A percentile compares a stretch with the other conserved stretches of the same genome.
These are phyloP conservation scores for Irpex sp. DNA, from an alignment of 1,284 basidiomycete genomes.

Conservation along the genomic window DNA sequence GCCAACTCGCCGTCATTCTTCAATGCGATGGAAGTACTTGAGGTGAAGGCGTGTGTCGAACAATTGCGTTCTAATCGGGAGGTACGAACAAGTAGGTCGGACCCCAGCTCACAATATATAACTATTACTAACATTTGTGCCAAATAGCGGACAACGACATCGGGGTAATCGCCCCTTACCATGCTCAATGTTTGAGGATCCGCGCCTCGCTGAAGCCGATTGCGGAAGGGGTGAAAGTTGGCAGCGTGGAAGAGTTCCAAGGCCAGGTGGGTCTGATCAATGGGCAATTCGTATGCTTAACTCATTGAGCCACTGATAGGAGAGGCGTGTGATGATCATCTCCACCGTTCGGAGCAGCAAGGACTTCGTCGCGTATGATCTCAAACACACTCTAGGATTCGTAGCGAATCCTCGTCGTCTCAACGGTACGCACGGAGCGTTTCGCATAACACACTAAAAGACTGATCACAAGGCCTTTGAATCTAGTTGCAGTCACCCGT, in stretches of 20 bases:
- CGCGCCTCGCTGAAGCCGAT: constrained; percentile 32
- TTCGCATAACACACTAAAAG: background rate
- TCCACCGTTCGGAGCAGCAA: constrained; percentile 42
- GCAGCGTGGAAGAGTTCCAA: constrained; percentile 61
- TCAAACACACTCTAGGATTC: constrained; percentile 43
- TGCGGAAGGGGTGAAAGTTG: constrained; percentile 43
- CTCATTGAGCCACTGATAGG: constrained; percentile 24
- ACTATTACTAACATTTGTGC: too few relatives aligned
- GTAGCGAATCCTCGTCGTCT: constrained; percentile 41
- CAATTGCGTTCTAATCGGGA: constrained; percentile 26
- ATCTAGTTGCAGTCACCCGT: constrained; percentile 38
- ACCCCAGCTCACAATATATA: constrained; percentile 19
- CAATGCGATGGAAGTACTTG: constrained; percentile 40
- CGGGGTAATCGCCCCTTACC: constrained; percentile 54
- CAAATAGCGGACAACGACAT: constrained; percentile 48
- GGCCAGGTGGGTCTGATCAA: constrained; percentile 40
- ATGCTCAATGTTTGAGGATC: constrained; percentile 49
- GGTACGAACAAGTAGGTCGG: constrained; percentile 30
- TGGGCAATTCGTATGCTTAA: background rate
- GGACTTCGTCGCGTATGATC: constrained; percentile 35
- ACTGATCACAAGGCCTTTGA: background rate
- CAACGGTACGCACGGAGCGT: constrained; percentile 34
- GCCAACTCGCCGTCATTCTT: constrained; percentile 42
- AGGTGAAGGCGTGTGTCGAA: constrained; percentile 38
- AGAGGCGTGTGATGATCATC: constrained; percentile 41